Conservation (phyloP, 768 basidiomycete genomes). For the Lanmaoa pseudosensibilis region DNA sequence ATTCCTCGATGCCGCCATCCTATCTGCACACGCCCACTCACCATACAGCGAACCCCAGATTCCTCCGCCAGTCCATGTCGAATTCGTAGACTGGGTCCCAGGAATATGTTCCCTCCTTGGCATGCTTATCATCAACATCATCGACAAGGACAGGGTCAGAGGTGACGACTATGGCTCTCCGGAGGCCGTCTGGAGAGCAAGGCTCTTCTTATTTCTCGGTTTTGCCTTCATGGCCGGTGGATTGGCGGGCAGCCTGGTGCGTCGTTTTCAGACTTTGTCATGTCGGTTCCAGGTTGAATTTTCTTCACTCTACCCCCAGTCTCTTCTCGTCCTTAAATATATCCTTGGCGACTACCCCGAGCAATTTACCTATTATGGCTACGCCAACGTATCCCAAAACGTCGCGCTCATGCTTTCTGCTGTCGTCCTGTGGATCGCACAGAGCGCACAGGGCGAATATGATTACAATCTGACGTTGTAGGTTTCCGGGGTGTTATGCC, state of each 20-base stretch:
- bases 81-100: slow-evolving; percentile 97
- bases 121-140: slow-evolving; percentile 88
- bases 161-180: slow-evolving; percentile 84
- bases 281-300: neutral
- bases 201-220: slow-evolving; percentile 89
- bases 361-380: slow-evolving; percentile 87
- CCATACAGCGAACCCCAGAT: slow-evolving; percentile 71
- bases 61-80: slow-evolving; percentile 75
- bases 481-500: neutral
- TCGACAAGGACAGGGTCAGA: slow-evolving; percentile 88
- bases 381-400: slow-evolving; percentile 95
- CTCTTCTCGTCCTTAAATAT: slow-evolving; percentile 89
- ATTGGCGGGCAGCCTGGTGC: slow-evolving; percentile 91
- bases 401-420: slow-evolving; percentile 81
- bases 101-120: slow-evolving; percentile 92
- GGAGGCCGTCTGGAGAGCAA: slow-evolving; percentile 86
- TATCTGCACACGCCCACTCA: slow-evolving; percentile 81
- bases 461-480: slow-evolving; percentile 87
- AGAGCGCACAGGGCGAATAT: slow-evolving; percentile 83
- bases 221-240: slow-evolving; percentile 98
- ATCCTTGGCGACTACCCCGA: slow-evolving; percentile 68
- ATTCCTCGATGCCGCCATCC: slow-evolving; percentile 89
- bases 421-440: slow-evolving; percentile 89
- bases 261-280: slow-evolving; percentile 33
- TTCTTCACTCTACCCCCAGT: slow-evolving; percentile 44